Evolutionary conservation across 2,329 filamentous ascomycete species (phyloP), one percentile per base, ranked within the genome.

Genomic region (Penicillium sp.): DNA sequence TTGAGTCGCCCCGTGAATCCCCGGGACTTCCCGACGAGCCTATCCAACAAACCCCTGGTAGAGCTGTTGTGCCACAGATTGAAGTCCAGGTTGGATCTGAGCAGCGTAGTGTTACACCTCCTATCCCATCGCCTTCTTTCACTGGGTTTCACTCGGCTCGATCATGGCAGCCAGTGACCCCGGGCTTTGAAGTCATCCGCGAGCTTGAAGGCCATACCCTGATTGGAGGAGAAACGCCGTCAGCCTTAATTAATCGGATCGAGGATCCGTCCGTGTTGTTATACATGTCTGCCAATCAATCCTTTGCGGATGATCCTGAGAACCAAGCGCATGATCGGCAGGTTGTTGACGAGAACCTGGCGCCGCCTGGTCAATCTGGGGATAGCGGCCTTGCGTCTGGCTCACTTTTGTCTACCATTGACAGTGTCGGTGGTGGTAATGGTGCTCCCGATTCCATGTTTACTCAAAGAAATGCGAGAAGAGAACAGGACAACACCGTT

Each of bases 191-290:
- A 18, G 51, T 38, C 29, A 58, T 55, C 27, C 29, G 38, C 14
- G 47, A 49, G 36, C 47, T 64, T 9, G 62, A 64, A 7, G 62
- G 62, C 3, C 62, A 57, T n/a, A 64, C 62, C 4, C 55, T 64
- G 8, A 50, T 64, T 13, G 61, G 55, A 13, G 62, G 61, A n/a
- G 51, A 53, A 40, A 53, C 51, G 10, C 51, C 51, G 4, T 50
- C 51, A 36, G 46, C 27, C 23, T 2, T 47, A 53, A 14, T 55
- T 41, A 13, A 51, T 32, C 46, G 49, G 47, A 27, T 59, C 27
- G 59, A 59, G 30, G 62, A 60, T 26, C 19, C 55, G 2, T 62
- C 59, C 1, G 41, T 41, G 3, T 26, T 62, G 16, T 63, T 61
- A 4, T 65, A 64, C 10, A 16, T 56, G 7, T 65, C 62, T 14